Evolutionary conservation across 257 asterid species (phyloP).

Genomic region (Craterostigma plantagineum): DNA sequence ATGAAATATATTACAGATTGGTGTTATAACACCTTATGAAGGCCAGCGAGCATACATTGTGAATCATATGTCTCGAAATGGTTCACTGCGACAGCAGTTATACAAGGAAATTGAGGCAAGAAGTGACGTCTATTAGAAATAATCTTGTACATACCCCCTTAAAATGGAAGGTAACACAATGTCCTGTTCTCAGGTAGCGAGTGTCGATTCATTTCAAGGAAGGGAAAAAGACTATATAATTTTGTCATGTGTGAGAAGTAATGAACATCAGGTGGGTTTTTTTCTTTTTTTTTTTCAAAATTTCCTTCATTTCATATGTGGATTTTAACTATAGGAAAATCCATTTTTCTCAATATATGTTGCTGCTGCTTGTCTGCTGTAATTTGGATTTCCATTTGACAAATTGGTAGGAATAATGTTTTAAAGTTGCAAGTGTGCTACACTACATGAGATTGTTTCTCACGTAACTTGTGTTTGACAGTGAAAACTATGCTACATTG

Average conservation of each 20-base stretch:
- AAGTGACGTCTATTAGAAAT: slow-evolving; percentile 3
- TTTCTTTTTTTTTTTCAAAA: background rate
- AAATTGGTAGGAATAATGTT: too few species aligned
- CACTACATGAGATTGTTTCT: too few species aligned
- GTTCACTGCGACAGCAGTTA: slow-evolving; percentile 80
- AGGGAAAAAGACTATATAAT: slow-evolving; percentile 94
- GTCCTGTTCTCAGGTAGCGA: slow-evolving; percentile 41
- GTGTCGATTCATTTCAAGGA: slow-evolving; percentile 93
- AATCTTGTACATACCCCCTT: background rate
- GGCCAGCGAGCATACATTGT: slow-evolving; percentile 97
- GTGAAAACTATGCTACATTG: too few species aligned
- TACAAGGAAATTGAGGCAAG: slow-evolving; percentile 93
- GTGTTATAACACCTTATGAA: slow-evolving; percentile 96
- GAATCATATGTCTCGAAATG: slow-evolving; percentile 86
- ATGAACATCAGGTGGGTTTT: slow-evolving; percentile 84
- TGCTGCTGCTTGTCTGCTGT: too few species aligned
- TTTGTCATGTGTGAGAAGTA: slow-evolving; percentile 95
- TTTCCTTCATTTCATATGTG: background rate
- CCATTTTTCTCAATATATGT: too few species aligned
- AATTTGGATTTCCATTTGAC: too few species aligned
- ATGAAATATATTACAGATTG: slow-evolving; percentile 32
- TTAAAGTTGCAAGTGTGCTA: too few species aligned
- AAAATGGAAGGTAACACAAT: slow-evolving; percentile 5
- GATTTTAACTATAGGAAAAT: too few species aligned
- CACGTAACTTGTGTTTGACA: too few species aligned